Percentiles rank a stretch among this genome's conserved stretches.
Conservation (phyloP, 352 stramenopile genomes). For the Globisporangium ultimum region DNA sequence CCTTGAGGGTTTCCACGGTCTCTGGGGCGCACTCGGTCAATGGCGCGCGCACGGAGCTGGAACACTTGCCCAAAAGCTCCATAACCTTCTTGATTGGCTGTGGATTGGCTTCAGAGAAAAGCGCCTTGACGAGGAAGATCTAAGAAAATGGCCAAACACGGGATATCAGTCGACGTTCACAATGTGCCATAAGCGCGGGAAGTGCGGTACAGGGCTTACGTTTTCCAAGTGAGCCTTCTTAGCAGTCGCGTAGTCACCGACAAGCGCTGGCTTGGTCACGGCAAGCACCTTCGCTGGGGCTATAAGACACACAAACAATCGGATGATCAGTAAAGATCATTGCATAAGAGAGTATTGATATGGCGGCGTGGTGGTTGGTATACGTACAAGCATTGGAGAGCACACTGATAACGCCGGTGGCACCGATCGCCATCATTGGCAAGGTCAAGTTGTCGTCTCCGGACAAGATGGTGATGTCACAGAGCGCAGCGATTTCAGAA, state of each 20-base stretch:
- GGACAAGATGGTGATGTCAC: constrained; percentile 90
- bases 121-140: constrained; percentile 89
- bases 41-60: constrained; percentile 64
- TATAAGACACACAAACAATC: constrained; percentile 18
- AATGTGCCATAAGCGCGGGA: background rate
- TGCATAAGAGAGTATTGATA: constrained; percentile 3
- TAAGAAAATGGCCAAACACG: constrained; percentile 13
- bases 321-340: background rate
- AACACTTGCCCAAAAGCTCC: constrained; percentile 86
- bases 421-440: constrained; percentile 87
- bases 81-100: constrained; percentile 91
- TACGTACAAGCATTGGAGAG: constrained; percentile 85
- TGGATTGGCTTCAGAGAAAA: constrained; percentile 91
- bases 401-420: constrained; percentile 89
- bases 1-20: constrained; percentile 59
- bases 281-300: constrained; percentile 83
- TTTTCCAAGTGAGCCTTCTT: constrained; percentile 83
- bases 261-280: constrained; percentile 72
- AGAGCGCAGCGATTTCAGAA: constrained; percentile 85
- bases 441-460: constrained; percentile 90
- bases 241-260: constrained; percentile 77
- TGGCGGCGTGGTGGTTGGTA: too few species aligned
- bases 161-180: background rate
- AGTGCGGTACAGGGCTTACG: constrained; percentile 32
- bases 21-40: constrained; percentile 69